These are phyloP conservation scores for Lodderomyces parapsilosis DNA, from an alignment of 1,139 yeast species.

Conservation along the genomic window DNA sequence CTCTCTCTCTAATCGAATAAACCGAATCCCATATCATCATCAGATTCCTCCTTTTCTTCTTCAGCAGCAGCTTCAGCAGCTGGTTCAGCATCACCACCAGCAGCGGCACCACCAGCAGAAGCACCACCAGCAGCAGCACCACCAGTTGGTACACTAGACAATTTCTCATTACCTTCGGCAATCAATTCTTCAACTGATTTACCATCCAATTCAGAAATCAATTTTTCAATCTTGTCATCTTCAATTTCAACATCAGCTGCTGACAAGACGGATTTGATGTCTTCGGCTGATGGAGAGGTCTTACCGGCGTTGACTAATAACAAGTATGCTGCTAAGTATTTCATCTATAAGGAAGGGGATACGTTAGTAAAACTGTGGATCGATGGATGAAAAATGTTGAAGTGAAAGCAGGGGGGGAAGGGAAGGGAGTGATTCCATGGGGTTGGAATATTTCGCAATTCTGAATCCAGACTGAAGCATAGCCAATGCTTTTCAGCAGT, in stretches of 20 bases:
- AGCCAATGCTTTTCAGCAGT: too few species aligned
- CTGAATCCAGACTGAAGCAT: too few species aligned
- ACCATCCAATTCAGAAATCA: constrained; percentile 91
- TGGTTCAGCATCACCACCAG: constrained; percentile 65
- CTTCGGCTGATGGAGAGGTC: constrained; percentile 86
- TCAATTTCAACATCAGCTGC: constrained; percentile 96
- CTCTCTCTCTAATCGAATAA: constrained; percentile 41
- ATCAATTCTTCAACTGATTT: constrained; percentile 89
- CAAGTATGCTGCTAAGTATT: constrained; percentile 70
- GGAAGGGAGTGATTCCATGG: too few species aligned
- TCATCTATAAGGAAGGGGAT: constrained; percentile 30
- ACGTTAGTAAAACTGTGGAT: not conserved
- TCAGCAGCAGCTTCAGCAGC: constrained; percentile 69
- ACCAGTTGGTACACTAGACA: constrained; percentile 97
- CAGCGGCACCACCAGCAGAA: constrained; percentile 67
- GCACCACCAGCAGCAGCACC: constrained; percentile 85
- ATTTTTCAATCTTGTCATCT: constrained; percentile 79
- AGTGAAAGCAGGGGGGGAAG: too few species aligned
- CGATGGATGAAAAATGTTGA: too few species aligned
- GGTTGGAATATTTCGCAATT: too few species aligned
- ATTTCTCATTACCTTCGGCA: constrained; percentile 93
- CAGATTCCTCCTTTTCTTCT: constrained; percentile 58
- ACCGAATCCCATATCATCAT: constrained; percentile 54
- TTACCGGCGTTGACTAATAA: constrained; percentile 68
- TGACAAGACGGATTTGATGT: constrained; percentile 84